Evolutionary conservation across 345 rosid genomes (phyloP).

Genomic region (Trapa incisa): DNA sequence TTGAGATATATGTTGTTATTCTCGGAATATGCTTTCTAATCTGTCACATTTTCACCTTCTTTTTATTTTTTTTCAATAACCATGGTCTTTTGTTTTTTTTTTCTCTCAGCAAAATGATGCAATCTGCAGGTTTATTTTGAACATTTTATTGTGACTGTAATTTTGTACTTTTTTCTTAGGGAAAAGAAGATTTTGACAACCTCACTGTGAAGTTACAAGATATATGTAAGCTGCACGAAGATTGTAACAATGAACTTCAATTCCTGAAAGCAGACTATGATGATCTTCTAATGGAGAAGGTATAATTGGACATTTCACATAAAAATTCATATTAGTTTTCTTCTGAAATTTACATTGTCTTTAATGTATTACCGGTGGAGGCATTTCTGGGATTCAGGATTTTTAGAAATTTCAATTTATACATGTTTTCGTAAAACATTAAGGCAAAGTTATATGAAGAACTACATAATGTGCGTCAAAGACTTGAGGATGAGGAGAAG

Average conservation of each 20-base stretch:
- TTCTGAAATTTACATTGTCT: not conserved
- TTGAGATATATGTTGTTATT: not conserved
- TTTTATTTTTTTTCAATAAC: not conserved
- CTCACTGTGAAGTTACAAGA: conserved; percentile 37
- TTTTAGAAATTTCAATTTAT: not conserved
- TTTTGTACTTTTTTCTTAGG: conserved; percentile 28
- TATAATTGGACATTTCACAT: conserved; percentile 12
- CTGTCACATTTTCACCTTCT: not conserved
- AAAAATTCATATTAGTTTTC: not conserved
- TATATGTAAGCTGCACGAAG: conserved; percentile 32
- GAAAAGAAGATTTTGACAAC: conserved; percentile 34
- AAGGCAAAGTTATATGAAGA: conserved; percentile 54
- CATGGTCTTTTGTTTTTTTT: not conserved
- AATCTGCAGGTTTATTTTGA: not conserved
- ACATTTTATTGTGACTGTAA: not conserved
- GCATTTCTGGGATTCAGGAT: not conserved
- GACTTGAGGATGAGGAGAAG: conserved; percentile 57
- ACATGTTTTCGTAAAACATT: not conserved
- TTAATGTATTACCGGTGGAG: not conserved
- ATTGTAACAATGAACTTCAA: conserved; percentile 38
- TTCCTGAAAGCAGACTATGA: conserved; percentile 43
- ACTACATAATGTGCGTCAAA: conserved; percentile 37
- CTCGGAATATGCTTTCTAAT: not conserved
- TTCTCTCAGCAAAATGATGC: not conserved
- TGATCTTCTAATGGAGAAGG: conserved; percentile 56